A percentile compares a stretch with the other conserved stretches of the same genome.
Evolutionary conservation across 345 rosid species (phyloP).

Genomic region (Citrus mangshanensis): DNA sequence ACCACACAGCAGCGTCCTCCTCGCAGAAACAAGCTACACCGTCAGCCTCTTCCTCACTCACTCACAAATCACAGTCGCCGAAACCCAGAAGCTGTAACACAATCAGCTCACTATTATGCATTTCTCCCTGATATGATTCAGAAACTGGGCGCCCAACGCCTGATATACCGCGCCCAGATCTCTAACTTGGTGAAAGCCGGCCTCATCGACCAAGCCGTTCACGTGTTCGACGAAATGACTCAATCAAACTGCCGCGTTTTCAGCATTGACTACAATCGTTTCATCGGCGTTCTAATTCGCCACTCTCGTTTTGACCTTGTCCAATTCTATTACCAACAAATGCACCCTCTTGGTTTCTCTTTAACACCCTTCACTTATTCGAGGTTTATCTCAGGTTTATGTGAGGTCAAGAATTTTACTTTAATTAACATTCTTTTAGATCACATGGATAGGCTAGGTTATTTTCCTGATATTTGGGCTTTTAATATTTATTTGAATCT

Average conservation of each 20-base stretch:
- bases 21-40: neutral
- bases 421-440: conserved; percentile 51
- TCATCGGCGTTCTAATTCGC: conserved; percentile 70
- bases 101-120: conserved; percentile 32
- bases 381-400: conserved; percentile 85
- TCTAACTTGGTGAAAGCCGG: conserved; percentile 62
- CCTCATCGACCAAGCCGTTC: conserved; percentile 67
- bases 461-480: conserved; percentile 78
- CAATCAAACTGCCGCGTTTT: conserved; percentile 71
- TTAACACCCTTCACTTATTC: conserved; percentile 82
- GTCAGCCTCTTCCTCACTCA: neutral
- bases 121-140: conserved; percentile 67
- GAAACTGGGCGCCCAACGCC: conserved; percentile 86
- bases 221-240: conserved; percentile 90
- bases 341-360: conserved; percentile 74
- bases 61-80: neutral
- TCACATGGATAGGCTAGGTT: conserved; percentile 70
- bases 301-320: conserved; percentile 71
- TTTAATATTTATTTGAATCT: conserved; percentile 71
- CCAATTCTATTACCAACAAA: conserved; percentile 49
- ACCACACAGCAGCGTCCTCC: neutral
- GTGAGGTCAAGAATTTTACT: conserved; percentile 50
- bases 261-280: conserved; percentile 77
- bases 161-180: conserved; percentile 69
- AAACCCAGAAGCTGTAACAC: neutral